Evolutionary conservation across 2,329 filamentous ascomycete genomes (phyloP).

Genomic region (Lecanosticta acicola): DNA sequence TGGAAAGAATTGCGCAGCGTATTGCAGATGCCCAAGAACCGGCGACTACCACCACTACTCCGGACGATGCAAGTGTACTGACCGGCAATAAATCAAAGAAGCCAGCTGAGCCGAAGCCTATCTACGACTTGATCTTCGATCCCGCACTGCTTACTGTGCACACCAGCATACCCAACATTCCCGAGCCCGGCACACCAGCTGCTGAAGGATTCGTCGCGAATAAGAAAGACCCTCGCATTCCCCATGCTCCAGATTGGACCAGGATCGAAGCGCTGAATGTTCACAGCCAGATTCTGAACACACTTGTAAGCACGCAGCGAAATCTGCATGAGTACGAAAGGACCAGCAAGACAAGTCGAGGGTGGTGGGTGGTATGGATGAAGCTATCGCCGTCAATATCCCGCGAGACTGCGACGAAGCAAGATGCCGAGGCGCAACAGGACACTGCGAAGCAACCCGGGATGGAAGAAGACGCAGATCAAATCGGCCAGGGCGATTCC

Average conservation of each 20-base stretch:
- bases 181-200: conserved; percentile 44
- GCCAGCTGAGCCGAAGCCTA: conserved; percentile 30
- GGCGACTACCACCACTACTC: conserved; percentile 4
- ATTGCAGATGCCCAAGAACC: conserved; percentile 31
- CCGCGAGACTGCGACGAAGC: conserved; percentile 6
- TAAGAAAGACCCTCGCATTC: conserved; percentile 10
- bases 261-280: conserved; percentile 57
- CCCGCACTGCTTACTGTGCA: conserved; percentile 53
- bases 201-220: conserved; percentile 34
- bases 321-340: conserved; percentile 50
- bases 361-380: conserved; percentile 65
- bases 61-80: conserved; percentile 31
- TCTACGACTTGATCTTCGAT: conserved; percentile 59
- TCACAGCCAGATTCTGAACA: conserved; percentile 55
- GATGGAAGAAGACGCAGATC: not conserved
- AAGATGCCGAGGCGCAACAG: conserved; percentile 5
- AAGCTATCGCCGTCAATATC: conserved; percentile 39
- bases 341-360: conserved; percentile 58
- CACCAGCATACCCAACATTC: conserved; percentile 60
- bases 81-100: conserved; percentile 28
- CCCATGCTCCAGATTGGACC: conserved; percentile 39
- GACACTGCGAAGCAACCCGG: conserved; percentile 3
- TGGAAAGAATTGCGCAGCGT: conserved; percentile 38
- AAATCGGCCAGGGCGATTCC: not conserved
- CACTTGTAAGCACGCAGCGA: conserved; percentile 47